These are phyloP conservation scores for Oryza meyeriana DNA, from an alignment of 176 grass and related monocot genomes.

Conservation along the genomic window DNA sequence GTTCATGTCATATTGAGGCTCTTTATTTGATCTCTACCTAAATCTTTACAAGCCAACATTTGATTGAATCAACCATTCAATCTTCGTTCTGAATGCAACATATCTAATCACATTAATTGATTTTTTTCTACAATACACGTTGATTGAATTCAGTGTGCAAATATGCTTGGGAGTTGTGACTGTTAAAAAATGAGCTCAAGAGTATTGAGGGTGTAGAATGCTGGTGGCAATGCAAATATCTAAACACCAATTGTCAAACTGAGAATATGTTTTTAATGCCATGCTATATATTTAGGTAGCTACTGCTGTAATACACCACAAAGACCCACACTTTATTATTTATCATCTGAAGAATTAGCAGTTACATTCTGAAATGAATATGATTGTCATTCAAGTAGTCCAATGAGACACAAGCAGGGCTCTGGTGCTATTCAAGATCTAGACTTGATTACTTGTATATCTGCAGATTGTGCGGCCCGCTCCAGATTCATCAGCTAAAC, in stretches of 20 bases:
- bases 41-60: background rate
- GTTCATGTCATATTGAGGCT: background rate
- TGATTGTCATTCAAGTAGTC: constrained; percentile 9
- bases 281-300: background rate
- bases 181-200: background rate
- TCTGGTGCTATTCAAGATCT: background rate
- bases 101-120: background rate
- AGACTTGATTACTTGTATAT: constrained; percentile 2
- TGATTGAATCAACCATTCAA: background rate
- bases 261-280: background rate
- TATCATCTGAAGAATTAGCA: background rate
- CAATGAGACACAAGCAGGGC: background rate
- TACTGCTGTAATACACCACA: background rate
- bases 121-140: background rate
- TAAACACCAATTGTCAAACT: background rate
- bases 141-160: background rate
- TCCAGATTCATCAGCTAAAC: constrained; percentile 56
- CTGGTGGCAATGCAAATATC: background rate
- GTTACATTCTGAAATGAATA: background rate
- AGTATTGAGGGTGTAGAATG: background rate
- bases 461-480: constrained; percentile 50
- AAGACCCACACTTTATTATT: background rate
- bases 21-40: background rate
- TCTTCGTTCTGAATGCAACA: background rate
- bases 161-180: background rate